These are phyloP conservation scores for Phaseolus coccineus DNA, from an alignment of 331 rosid genomes.

Conservation along the genomic window DNA sequence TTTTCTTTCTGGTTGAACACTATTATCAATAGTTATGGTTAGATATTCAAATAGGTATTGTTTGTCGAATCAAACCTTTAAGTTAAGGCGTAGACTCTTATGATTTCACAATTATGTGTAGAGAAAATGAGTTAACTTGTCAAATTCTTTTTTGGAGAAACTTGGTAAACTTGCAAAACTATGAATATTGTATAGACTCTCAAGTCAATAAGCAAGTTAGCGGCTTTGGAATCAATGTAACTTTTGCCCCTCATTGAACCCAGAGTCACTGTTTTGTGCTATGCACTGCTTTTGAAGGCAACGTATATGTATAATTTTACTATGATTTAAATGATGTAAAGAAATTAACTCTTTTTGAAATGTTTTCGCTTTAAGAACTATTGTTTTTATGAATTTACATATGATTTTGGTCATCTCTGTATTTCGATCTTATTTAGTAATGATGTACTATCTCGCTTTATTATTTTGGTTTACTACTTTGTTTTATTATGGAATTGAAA, in stretches of 20 bases:
- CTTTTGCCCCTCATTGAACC: neutral
- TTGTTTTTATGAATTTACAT: neutral
- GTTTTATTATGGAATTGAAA: neutral
- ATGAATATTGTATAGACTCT: neutral
- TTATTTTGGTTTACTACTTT: neutral
- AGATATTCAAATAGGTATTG: neutral
- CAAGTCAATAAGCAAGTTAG: neutral
- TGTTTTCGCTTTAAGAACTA: neutral
- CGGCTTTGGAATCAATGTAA: neutral
- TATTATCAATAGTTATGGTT: slow-evolving; percentile 18
- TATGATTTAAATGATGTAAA: neutral
- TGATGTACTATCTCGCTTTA: neutral
- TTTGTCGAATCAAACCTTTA: neutral
- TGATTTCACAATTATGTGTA: neutral
- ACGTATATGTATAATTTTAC: neutral
- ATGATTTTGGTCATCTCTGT: neutral
- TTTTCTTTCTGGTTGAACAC: slow-evolving; percentile 21
- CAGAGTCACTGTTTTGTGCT: neutral
- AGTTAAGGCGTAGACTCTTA: neutral
- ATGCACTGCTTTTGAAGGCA: neutral
- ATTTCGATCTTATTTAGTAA: neutral
- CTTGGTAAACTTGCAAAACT: neutral
- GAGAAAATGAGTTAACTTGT: neutral
- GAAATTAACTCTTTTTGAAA: neutral
- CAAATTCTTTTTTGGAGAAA: neutral